Base-by-base conservation (phyloP, 2,329 filamentous ascomycete species). In the Magnaporthiopsis poae region DNA sequence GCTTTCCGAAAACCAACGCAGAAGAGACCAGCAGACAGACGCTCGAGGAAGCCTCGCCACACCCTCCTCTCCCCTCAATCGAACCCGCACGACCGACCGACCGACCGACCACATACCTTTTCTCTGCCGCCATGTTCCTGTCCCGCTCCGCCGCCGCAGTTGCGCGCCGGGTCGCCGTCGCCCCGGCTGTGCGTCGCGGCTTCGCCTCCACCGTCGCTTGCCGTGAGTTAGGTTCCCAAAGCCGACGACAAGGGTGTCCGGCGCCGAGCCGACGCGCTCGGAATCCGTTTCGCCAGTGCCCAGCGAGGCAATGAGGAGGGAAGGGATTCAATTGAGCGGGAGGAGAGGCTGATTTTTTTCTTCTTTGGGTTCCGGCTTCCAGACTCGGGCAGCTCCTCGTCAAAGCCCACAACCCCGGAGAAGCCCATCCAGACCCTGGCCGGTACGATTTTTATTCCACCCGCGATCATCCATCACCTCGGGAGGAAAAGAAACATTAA, bases 101-200 rank as follows among this genome's bases (percentile, higher is more conserved):
- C 74, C 77, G 76, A 36, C 3, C 35, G 35, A 36, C 3, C 35
- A 0, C 2, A 36, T 35, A 7, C 33, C 35, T 21, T 25, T 9
- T 5, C 21, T 9, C 46, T 25, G 46, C 46, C 13, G 46, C 73
- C 74, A 88, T 89, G 86, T 86, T 88, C 73, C 76, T 88, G 76
- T 84, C 87, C 81, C 86, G 86, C 76, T 81, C 86, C 75, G 85
- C 82, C 76, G 74, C 86, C 71, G 79, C 82, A 72, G 84, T 81
- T 75, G 86, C 85, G 74, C 86, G 86, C 77, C 84, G 86, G 69
- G 86, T 81, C 68, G 81, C 82, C 74, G 79, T 81, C 69, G 73
- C 78, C 67, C 84, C 85, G 71, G 78, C 79, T 70, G 77, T 82
- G 75, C 81, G 82, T 73, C 86, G 86, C 77, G 82, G 79, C 78